Percentiles rank a stretch among this genome's conserved stretches.
phyloP scores from a whole-genome alignment of 768 basidiomycete genomes.

The Heimioporus sp. region DNA sequence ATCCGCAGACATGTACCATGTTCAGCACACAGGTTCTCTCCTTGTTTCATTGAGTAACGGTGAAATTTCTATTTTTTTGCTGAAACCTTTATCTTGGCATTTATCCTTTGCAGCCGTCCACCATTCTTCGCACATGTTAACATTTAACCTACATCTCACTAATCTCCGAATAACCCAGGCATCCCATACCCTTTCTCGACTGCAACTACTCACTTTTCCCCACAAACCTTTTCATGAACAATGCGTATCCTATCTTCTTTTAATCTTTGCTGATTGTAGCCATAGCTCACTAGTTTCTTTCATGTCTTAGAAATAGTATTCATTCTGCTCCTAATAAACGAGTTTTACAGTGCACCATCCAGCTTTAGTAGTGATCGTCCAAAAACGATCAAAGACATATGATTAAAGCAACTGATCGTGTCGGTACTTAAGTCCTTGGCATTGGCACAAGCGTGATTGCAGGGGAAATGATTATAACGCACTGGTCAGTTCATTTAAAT shows the following conservation, averaged over 20 bases:
- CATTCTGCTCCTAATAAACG: not conserved
- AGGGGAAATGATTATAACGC: no score
- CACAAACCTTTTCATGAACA: no score
- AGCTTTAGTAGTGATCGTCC: not conserved
- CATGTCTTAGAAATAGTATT: conserved; percentile 3
- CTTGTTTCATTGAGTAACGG: no score
- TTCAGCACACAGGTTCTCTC: no score
- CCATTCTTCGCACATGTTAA: no score
- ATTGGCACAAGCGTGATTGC: not conserved
- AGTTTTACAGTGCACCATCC: not conserved
- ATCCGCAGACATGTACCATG: no score
- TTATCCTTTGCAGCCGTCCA: no score
- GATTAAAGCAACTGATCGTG: not conserved
- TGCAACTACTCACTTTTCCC: not conserved
- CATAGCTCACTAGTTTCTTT: conserved; percentile 2
- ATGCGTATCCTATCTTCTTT: not conserved
- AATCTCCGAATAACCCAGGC: no score
- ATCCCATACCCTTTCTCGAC: no score
- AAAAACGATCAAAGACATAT: not conserved
- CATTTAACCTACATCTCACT: no score
- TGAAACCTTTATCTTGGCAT: no score
- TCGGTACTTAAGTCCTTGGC: not conserved
- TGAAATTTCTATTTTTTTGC: no score
- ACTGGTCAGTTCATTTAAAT: not conserved
- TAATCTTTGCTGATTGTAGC: conserved; percentile 16